These are phyloP conservation scores for Conticribra guillardii DNA, from an alignment of 108 stramenopile genomes.

Conservation along the genomic window DNA sequence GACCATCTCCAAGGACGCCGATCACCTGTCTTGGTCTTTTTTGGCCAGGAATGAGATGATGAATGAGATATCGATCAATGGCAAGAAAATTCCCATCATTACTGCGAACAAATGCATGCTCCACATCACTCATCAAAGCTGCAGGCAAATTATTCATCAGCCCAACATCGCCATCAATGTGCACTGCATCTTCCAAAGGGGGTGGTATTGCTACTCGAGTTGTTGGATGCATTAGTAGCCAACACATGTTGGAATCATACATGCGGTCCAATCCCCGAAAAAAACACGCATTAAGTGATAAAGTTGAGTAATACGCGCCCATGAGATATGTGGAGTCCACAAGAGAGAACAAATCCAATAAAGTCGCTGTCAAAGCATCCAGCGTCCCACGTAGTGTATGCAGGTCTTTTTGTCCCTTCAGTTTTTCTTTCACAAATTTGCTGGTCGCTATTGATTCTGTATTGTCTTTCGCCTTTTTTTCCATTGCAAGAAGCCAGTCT, in stretches of 20 bases:
- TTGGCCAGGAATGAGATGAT: background rate
- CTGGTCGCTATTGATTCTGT: conserved; percentile 17
- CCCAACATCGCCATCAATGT: conserved; percentile 10
- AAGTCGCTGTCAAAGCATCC: conserved; percentile 38
- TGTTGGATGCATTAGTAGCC: conserved; percentile 49
- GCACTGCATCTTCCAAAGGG: conserved; percentile 22
- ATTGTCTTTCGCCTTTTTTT: conserved; percentile 13
- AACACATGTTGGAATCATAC: conserved; percentile 54
- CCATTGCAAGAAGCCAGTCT: conserved; percentile 38
- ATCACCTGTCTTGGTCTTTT: conserved; percentile 15
- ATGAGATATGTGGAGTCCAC: conserved; percentile 49
- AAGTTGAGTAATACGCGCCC: conserved; percentile 48
- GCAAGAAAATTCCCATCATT: conserved; percentile 44
- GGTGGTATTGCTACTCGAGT: conserved; percentile 28
- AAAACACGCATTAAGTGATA: conserved; percentile 49
- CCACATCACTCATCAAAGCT: conserved; percentile 51
- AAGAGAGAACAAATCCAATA: conserved; percentile 45
- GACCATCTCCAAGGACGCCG: conserved; percentile 45
- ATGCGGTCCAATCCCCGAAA: conserved; percentile 48
- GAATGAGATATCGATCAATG: conserved; percentile 45
- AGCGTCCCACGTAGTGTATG: conserved; percentile 23
- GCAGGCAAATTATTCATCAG: conserved; percentile 30
- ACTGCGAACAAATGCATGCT: conserved; percentile 49
- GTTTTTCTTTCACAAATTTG: conserved; percentile 17
- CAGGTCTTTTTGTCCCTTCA: conserved; percentile 26